These are phyloP conservation scores for Naganishia vaughanmartiniae DNA, from an alignment of 768 basidiomycete genomes.

Conservation along the genomic window DNA sequence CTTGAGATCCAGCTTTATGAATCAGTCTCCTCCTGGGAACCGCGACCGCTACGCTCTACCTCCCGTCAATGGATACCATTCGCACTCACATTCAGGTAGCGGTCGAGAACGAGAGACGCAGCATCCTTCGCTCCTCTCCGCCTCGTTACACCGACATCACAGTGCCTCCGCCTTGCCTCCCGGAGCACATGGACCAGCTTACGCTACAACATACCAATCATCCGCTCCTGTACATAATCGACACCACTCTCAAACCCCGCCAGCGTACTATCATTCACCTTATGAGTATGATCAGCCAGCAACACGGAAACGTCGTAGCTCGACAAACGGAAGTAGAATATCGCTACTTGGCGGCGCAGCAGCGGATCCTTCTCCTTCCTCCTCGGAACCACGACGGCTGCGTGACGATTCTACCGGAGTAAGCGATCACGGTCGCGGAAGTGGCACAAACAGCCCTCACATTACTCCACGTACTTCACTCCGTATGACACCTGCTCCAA, in stretches of 20 bases:
- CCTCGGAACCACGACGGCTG: slow-evolving; percentile 13
- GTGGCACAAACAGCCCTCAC: slow-evolving; percentile 7
- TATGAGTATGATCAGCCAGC: neutral
- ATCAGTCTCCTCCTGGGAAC: neutral
- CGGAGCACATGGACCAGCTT: slow-evolving; percentile 4
- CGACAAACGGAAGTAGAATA: neutral
- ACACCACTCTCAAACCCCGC: neutral
- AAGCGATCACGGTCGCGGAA: slow-evolving; percentile 9
- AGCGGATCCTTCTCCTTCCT: neutral
- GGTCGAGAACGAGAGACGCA: neutral
- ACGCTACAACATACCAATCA: neutral
- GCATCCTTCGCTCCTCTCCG: neutral
- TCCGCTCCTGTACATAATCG: neutral
- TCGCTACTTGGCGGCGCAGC: slow-evolving; percentile 2
- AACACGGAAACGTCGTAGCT: slow-evolving; percentile 13
- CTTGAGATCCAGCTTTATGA: slow-evolving; percentile 5
- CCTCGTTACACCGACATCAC: slow-evolving; percentile 9
- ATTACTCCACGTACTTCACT: slow-evolving; percentile 2
- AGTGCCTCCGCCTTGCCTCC: slow-evolving; percentile 20
- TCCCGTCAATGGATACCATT: neutral
- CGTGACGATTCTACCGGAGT: slow-evolving; percentile 23
- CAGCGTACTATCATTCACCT: slow-evolving; percentile 5
- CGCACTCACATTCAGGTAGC: neutral
- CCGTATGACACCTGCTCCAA: neutral
- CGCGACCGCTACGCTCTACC: neutral